These are phyloP conservation scores for Pythium chondricola DNA, from an alignment of 352 stramenopile genomes.

Conservation along the genomic window DNA sequence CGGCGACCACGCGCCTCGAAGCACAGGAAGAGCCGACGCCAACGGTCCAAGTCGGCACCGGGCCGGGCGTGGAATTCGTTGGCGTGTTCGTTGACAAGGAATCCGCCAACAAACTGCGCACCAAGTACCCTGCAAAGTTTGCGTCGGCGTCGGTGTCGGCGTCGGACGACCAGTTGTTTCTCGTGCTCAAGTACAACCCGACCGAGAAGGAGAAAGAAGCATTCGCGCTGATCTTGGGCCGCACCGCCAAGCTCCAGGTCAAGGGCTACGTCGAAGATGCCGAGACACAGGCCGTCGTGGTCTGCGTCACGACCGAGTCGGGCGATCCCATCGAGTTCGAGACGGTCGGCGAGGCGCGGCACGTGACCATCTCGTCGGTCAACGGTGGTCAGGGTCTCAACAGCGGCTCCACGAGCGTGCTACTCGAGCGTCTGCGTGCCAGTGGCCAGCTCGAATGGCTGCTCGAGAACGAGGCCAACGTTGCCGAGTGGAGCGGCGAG, in stretches of 20 bases:
- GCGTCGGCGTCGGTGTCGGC: slow-evolving; percentile 3
- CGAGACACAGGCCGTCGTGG: slow-evolving; percentile 62
- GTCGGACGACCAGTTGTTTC: slow-evolving; percentile 39
- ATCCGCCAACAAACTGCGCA: slow-evolving; percentile 35
- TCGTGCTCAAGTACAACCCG: slow-evolving; percentile 78
- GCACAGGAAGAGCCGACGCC: not conserved
- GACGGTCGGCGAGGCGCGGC: slow-evolving; percentile 31
- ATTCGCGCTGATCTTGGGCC: slow-evolving; percentile 66
- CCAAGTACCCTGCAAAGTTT: slow-evolving; percentile 58
- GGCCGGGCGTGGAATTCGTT: slow-evolving; percentile 48
- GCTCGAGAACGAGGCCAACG: slow-evolving; percentile 23
- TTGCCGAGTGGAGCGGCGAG: slow-evolving; percentile 40
- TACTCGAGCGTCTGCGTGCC: slow-evolving; percentile 68
- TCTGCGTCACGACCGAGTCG: slow-evolving; percentile 51
- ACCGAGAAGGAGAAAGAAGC: slow-evolving; percentile 59
- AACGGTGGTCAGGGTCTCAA: slow-evolving; percentile 37
- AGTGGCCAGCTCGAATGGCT: slow-evolving; percentile 52
- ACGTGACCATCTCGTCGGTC: slow-evolving; percentile 55
- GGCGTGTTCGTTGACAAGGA: slow-evolving; percentile 69
- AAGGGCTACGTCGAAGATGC: slow-evolving; percentile 61
- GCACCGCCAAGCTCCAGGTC: slow-evolving; percentile 47
- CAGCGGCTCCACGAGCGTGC: slow-evolving; percentile 56
- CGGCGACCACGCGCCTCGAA: slow-evolving; percentile 8
- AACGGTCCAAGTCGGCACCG: not conserved
- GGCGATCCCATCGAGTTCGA: slow-evolving; percentile 59